A percentile compares a stretch with the other conserved stretches of the same genome.
Evolutionary conservation across 768 basidiomycete species (phyloP).

Genomic region (Macrolepiota fuliginosa): DNA sequence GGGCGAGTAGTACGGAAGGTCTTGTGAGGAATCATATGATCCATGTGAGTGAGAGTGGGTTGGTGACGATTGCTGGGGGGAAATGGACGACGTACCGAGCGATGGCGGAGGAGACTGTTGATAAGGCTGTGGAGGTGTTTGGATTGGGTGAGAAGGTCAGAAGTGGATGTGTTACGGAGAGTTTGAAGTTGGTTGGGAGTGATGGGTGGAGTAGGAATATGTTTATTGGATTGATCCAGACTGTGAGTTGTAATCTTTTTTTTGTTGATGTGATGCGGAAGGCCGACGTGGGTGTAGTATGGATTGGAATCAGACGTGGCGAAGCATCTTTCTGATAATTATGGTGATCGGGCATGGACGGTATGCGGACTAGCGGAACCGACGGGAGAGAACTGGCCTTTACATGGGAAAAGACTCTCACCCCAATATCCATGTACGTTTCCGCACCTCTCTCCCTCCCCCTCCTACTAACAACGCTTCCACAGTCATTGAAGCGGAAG

Average conservation of each 20-base stretch:
- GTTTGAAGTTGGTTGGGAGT: slow-evolving; percentile 82
- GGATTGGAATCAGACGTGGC: slow-evolving; percentile 91
- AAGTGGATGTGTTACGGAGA: slow-evolving; percentile 74
- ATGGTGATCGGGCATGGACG: slow-evolving; percentile 96
- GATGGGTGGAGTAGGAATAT: slow-evolving; percentile 95
- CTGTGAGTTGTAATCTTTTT: slow-evolving; percentile 35
- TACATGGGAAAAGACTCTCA: slow-evolving; percentile 74
- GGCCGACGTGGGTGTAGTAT: slow-evolving; percentile 47
- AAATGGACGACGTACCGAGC: slow-evolving; percentile 99
- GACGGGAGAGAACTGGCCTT: slow-evolving; percentile 81
- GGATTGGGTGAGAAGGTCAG: slow-evolving; percentile 51
- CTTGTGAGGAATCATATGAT: slow-evolving; percentile 95
- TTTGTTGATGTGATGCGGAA: not conserved
- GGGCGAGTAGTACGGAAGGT: slow-evolving; percentile 67
- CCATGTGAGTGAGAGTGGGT: slow-evolving; percentile 71
- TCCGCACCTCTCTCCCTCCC: not conserved
- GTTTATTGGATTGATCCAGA: slow-evolving; percentile 95
- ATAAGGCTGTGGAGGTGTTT: slow-evolving; percentile 81
- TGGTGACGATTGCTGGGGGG: slow-evolving; percentile 84
- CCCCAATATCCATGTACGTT: slow-evolving; percentile 73
- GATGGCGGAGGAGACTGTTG: slow-evolving; percentile 95
- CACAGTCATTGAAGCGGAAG: slow-evolving; percentile 87
- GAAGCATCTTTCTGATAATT: slow-evolving; percentile 88
- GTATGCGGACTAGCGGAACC: slow-evolving; percentile 79
- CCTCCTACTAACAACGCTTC: not conserved